Evolutionary conservation across 2,329 filamentous ascomycete genomes (phyloP), one percentile per base, ranked within the genome.

Genomic region (Scleromitrula shiraiana): DNA sequence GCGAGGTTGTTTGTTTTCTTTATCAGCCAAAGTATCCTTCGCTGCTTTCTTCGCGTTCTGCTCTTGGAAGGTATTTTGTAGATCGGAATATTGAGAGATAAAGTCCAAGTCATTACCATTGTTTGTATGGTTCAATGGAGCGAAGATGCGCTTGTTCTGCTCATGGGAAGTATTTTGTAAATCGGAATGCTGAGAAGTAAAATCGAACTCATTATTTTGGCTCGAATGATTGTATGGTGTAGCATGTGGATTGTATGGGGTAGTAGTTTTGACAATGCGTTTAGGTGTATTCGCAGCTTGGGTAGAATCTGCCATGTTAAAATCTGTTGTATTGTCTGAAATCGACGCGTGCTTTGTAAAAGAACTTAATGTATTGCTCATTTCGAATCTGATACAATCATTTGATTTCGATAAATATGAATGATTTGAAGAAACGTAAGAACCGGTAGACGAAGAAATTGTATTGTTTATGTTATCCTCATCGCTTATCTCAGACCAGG

Each of bases 1-100:
- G 17, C 27, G 33, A 26, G 50, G 57, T n/a, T 48, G 51, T 15
- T 52, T 53, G 15, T 56, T 56, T 15, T 56, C 52, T 32, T 59
- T 59, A 33, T 56, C 30, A 17, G 43, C 15, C 15, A 30, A 19
- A 32, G 23, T 30, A n/a, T 36, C 32, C 20, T 38, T 45, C 29
- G 24, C 10, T 27, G 15, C 4, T 17, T 33, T 32, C 12, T 7
- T 30, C 35, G 14, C 20, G 20, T 38, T 38, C 17, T 23, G 17
- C 19, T 38, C 20, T n/a, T 17, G 20, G 35, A 38, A 20, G 14
- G 17, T 38, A 17, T 14, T 38, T n/a, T 19, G 15, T 14, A 7
- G 30, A 7, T 33, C 30, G 14, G 19, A 17, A n/a, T 19, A 17
- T 38, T 38, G 35, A 17, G 14, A 23, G 6, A 20, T 15, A 6